Base-by-base conservation (phyloP, 768 basidiomycete genomes). In the Amanita rubescens region DNA sequence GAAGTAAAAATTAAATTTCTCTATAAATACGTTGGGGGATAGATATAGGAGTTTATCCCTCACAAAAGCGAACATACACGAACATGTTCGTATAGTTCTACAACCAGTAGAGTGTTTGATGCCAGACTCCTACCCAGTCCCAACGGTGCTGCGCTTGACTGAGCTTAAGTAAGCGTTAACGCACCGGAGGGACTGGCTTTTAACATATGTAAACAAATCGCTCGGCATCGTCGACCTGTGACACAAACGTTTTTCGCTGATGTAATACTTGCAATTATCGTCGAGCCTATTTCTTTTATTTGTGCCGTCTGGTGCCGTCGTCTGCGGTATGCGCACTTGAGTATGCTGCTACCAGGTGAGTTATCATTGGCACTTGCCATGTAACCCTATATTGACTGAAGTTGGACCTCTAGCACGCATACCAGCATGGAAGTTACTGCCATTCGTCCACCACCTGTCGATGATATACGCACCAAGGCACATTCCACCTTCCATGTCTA, bases 131-230 rank as follows among this genome's bases (percentile, higher is more conserved):
- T n/a, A n/a, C n/a, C n/a, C n/a, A n/a, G n/a, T n/a, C n/a, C n/a
- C n/a, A n/a, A n/a, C n/a, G n/a, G n/a, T n/a, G n/a, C n/a, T n/a
- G n/a, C n/a, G n/a, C n/a, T n/a, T n/a, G n/a, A n/a, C n/a, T n/a
- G n/a, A n/a, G n/a, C n/a, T n/a, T n/a, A n/a, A n/a, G n/a, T n/a
- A n/a, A n/a, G n/a, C n/a, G n/a, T n/a, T n/a, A n/a, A n/a, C n/a
- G n/a, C n/a, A n/a, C n/a, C n/a, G n/a, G n/a, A n/a, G n/a, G n/a
- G n/a, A n/a, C n/a, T n/a, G n/a, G n/a, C n/a, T n/a, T n/a, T n/a
- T n/a, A n/a, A n/a, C n/a, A n/a, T n/a, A n/a, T 44, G 43, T 44
- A 44, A 44, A 44, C 43, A 44, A 44, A 44, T 44, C 43, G 43
- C 20, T 44, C 43, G 43, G 43, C 43, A 44, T 24, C 43, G 25